phyloP scores from a whole-genome alignment of 805 yeast species.

The Kazachstania kunashirensis region DNA sequence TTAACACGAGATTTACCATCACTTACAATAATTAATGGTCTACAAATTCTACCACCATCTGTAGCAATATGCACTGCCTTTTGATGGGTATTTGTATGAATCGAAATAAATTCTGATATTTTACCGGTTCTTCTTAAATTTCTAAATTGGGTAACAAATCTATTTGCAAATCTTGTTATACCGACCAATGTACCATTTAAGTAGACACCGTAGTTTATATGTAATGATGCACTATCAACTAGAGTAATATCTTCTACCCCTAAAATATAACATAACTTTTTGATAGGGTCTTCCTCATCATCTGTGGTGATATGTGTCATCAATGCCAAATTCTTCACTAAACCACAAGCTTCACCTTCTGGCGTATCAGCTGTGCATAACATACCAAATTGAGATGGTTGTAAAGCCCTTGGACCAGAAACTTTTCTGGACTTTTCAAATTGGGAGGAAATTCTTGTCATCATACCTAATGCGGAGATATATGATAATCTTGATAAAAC shows the following conservation, averaged over 20 bases:
- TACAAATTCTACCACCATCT: slow-evolving; percentile 97
- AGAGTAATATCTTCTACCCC: slow-evolving; percentile 84
- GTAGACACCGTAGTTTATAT: slow-evolving; percentile 73
- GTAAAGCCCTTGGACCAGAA: slow-evolving; percentile 96
- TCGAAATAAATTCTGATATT: slow-evolving; percentile 82
- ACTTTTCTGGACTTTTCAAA: slow-evolving; percentile 97
- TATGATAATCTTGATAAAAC: slow-evolving; percentile 85
- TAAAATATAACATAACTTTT: slow-evolving; percentile 60
- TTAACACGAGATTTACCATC: slow-evolving; percentile 61
- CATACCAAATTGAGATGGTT: slow-evolving; percentile 99
- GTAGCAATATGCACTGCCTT: slow-evolving; percentile 94
- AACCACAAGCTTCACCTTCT: slow-evolving; percentile 99
- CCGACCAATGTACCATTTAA: slow-evolving; percentile 93
- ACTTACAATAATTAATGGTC: slow-evolving; percentile 85
- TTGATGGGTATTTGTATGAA: slow-evolving; percentile 83
- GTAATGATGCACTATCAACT: slow-evolving; percentile 75
- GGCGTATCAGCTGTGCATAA: slow-evolving; percentile 98
- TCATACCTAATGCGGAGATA: slow-evolving; percentile 95
- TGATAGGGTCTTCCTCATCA: slow-evolving; percentile 88
- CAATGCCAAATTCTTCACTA: slow-evolving; percentile 90
- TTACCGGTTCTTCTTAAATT: slow-evolving; percentile 72
- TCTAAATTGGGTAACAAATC: slow-evolving; percentile 73
- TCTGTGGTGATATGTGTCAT: slow-evolving; percentile 99
- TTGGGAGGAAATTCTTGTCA: slow-evolving; percentile 98
- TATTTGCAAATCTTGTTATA: slow-evolving; percentile 75